Conservation (phyloP, 805 yeast species). For the Priceomyces haplophilus region DNA sequence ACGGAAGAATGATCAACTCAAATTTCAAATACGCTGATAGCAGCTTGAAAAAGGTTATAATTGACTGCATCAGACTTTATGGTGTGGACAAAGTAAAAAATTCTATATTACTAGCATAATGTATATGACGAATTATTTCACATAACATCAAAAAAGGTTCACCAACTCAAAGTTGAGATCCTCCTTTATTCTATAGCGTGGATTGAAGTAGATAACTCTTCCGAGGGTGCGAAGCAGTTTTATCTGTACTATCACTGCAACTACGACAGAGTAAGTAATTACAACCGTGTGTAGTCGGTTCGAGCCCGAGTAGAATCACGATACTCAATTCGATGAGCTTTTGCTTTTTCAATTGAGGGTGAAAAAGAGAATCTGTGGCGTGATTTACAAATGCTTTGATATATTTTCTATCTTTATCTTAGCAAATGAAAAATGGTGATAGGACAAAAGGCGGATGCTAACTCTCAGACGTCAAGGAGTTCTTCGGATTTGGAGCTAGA, state of each 20-base stretch:
- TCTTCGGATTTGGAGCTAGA: slow-evolving; percentile 1
- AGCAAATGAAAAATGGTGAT: not conserved
- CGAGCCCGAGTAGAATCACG: not conserved
- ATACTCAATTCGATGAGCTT: not conserved
- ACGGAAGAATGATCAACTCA: slow-evolving; percentile 19
- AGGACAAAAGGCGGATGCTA: not conserved
- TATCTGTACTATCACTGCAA: too few species aligned
- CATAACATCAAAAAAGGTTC: too few species aligned
- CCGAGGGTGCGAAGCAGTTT: too few species aligned
- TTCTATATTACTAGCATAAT: slow-evolving; percentile 13
- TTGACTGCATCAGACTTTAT: slow-evolving; percentile 43
- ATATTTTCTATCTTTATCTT: too few species aligned
- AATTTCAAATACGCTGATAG: slow-evolving; percentile 20
- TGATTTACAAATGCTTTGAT: too few species aligned
- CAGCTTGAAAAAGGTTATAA: slow-evolving; percentile 23
- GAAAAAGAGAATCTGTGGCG: too few species aligned
- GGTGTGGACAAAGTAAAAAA: slow-evolving; percentile 38
- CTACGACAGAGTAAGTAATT: too few species aligned
- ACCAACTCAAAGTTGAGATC: too few species aligned
- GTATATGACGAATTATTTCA: not conserved
- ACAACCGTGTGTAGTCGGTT: not conserved
- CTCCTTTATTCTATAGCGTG: too few species aligned
- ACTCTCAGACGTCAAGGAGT: not conserved
- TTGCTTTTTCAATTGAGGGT: not conserved
- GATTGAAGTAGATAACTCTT: not conserved